Base-by-base conservation (phyloP, 768 basidiomycete genomes). In the Clathrus columnatus region DNA sequence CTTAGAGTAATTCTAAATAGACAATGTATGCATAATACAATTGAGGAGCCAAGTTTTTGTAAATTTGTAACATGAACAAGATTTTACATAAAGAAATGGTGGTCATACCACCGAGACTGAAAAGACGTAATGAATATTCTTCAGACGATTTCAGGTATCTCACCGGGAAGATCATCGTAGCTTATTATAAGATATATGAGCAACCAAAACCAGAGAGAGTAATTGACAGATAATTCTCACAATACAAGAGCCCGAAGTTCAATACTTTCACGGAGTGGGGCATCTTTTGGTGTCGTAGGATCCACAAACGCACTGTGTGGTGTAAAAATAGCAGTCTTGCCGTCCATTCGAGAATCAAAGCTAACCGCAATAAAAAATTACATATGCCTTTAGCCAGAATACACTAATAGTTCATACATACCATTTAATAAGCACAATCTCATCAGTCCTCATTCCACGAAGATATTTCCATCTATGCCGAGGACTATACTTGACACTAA, bases 301-400 rank as follows among this genome's bases (percentile, higher is more conserved):
- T 84, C 82, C 27, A 70, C 57, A 65, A 84, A 85, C 2, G 73
- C 81, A n/a, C 79, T 80, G 61, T 85, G 84, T 4, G 83, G 81
- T 0, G 82, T 80, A 51, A 83, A 74, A 14, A 70, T 61, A 0
- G 82, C 79, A 16, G 79, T 75, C 56, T 72, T 73, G 1, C 73
- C 75, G 56, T 76, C 73, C 51, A 73, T 66, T 23, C 69, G 48
- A 0, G 74, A 73, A 59, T 75, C 74, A 54, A 67, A 75, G 55
- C 74, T 75, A 23, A 21, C 54, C 58, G 17, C 49, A 59, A 56
- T 16, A 6, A 7, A 28, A 30, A 48, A 50, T 24, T 11, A 28
- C 18, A 51, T 23, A 5, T 27, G 7, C 20, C 30, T 24, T 23
- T 17, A 18, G 6, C 20, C 2, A 1, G 18, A 26, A 18, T 14